Percentiles rank a stretch among this genome's conserved stretches.
Evolutionary conservation across 169 alveolate genomes (phyloP).

Genomic region (Cryptosporidium meleagridis): DNA sequence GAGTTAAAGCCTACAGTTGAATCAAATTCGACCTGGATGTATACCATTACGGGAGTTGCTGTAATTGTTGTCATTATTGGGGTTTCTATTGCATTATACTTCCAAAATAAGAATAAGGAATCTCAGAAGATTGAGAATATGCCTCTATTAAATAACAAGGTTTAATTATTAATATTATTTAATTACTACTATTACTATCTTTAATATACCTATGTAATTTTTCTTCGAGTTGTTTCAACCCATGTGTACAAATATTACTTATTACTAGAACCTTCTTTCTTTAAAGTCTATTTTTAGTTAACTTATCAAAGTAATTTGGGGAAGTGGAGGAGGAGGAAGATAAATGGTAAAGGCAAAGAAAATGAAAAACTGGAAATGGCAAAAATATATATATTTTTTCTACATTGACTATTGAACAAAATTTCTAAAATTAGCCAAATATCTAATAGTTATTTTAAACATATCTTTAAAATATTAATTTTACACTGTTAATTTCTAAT

Average conservation of each 20-base stretch:
- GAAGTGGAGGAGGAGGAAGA: too few relatives aligned
- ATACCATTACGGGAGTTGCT: slow-evolving; percentile 56
- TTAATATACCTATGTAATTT: background rate
- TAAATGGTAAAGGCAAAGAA: too few relatives aligned
- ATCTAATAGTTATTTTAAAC: background rate
- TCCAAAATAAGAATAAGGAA: slow-evolving; percentile 54
- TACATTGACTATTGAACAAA: too few relatives aligned
- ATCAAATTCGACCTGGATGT: slow-evolving; percentile 65
- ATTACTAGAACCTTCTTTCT: too few relatives aligned
- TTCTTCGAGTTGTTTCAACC: too few relatives aligned
- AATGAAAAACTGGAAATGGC: too few relatives aligned
- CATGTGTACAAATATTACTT: too few relatives aligned
- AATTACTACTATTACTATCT: background rate
- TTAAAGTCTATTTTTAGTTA: too few relatives aligned
- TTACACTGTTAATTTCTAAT: background rate
- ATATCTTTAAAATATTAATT: background rate
- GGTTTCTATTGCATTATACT: slow-evolving; percentile 58
- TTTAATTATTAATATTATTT: background rate
- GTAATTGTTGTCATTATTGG: slow-evolving; percentile 57
- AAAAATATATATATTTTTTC: too few relatives aligned
- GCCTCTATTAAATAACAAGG: slow-evolving; percentile 49
- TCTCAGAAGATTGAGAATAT: slow-evolving; percentile 24
- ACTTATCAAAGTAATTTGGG: too few relatives aligned
- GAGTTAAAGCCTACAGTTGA: slow-evolving; percentile 43
- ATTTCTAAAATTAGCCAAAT: too few relatives aligned